Percentiles rank a stretch among this genome's conserved stretches.
Evolutionary conservation across 345 rosid genomes (phyloP).

Genomic region (Salix exigua): DNA sequence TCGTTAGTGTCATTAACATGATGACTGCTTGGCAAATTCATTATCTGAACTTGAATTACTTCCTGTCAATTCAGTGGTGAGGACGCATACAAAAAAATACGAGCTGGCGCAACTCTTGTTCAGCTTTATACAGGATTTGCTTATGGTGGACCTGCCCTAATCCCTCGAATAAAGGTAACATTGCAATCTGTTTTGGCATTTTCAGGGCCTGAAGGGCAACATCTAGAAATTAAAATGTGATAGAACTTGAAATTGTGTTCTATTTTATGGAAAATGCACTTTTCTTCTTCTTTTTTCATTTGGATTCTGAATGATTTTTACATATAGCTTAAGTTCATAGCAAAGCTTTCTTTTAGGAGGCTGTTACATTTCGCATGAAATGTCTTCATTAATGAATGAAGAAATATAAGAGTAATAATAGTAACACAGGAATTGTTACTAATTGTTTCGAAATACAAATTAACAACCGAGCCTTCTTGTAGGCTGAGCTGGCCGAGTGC

Average conservation of each 20-base stretch:
- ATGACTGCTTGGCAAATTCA: not conserved
- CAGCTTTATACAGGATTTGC: conserved; percentile 95
- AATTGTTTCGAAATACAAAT: not conserved
- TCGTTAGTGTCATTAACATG: not conserved
- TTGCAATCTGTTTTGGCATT: not conserved
- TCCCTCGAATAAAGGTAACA: conserved; percentile 82
- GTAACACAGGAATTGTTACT: not conserved
- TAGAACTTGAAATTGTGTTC: not conserved
- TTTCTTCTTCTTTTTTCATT: not conserved
- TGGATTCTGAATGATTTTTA: not conserved
- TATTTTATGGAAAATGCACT: not conserved
- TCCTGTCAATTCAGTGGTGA: conserved; percentile 62
- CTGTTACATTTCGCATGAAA: not conserved
- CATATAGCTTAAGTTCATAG: not conserved
- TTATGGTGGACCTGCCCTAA: conserved; percentile 93
- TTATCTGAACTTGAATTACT: conserved; percentile 2
- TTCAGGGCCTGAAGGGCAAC: not conserved
- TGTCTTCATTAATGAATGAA: not conserved
- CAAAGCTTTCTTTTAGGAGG: not conserved
- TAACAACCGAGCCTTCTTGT: not conserved
- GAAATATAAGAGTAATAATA: no score
- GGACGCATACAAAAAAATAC: conserved; percentile 88
- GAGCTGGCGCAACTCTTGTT: conserved; percentile 95
- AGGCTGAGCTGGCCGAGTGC: conserved; percentile 86
- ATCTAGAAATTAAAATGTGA: not conserved